These are phyloP conservation scores for Monilinia fructicola DNA, from an alignment of 2,329 filamentous ascomycete genomes.

Conservation along the genomic window DNA sequence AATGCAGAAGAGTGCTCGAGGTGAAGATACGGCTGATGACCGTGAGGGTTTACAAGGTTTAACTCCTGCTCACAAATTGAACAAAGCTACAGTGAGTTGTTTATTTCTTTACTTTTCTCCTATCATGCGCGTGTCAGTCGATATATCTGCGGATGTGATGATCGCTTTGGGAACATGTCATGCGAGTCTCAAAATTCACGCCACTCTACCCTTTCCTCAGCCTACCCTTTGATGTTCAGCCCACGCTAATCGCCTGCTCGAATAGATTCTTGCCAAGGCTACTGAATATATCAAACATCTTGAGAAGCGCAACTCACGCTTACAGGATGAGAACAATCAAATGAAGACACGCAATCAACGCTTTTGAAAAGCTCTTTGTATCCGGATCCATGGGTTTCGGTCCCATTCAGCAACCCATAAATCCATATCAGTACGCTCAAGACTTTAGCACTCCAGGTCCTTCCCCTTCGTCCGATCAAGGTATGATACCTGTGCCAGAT, in stretches of 20 bases:
- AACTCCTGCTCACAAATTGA: conserved; percentile 87
- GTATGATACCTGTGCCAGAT: conserved; percentile 66
- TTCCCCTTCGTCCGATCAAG: conserved; percentile 45
- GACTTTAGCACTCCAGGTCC: conserved; percentile 37
- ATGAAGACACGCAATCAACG: conserved; percentile 76
- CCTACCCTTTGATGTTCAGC: not conserved
- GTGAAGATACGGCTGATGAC: conserved; percentile 69
- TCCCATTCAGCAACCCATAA: conserved; percentile 52
- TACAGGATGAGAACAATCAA: conserved; percentile 76
- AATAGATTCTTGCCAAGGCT: conserved; percentile 74
- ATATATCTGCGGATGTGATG: conserved; percentile 11
- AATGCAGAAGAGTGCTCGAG: conserved; percentile 70
- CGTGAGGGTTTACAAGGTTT: conserved; percentile 79
- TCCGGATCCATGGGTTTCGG: conserved; percentile 64
- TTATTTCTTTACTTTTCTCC: not conserved
- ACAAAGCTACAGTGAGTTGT: conserved; percentile 79
- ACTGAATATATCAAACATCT: conserved; percentile 95
- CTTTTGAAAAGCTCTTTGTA: conserved; percentile 77
- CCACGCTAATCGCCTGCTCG: conserved; percentile 21
- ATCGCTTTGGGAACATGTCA: conserved; percentile 15
- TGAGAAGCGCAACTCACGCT: conserved; percentile 81
- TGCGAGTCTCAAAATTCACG: conserved; percentile 23
- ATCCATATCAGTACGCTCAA: conserved; percentile 37
- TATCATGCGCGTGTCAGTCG: not conserved
- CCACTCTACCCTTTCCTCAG: not conserved